Percentiles rank a stretch among this genome's conserved stretches.
These are phyloP conservation scores for Cylindrodendrum hubeiense DNA, from an alignment of 2,329 filamentous ascomycete species.

Conservation along the genomic window DNA sequence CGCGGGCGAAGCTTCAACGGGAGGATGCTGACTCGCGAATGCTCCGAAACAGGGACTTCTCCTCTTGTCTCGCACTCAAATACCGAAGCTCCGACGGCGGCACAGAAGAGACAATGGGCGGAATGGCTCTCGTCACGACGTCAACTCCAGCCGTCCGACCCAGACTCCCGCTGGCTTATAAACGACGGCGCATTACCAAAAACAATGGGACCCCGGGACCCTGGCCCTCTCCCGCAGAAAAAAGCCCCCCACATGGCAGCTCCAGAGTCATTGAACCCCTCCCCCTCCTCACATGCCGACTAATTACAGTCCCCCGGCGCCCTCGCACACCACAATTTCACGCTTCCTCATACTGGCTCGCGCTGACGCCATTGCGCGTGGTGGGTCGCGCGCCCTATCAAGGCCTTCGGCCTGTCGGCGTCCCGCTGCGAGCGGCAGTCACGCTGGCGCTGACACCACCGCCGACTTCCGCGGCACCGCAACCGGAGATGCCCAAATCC, in stretches of 20 bases:
- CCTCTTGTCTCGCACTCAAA: neutral
- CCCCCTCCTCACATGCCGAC: too few relatives aligned
- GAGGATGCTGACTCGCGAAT: neutral
- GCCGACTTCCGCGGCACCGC: constrained; percentile 47
- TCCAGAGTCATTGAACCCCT: constrained; percentile 15
- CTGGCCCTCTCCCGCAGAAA: constrained; percentile 14
- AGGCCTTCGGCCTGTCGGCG: constrained; percentile 42
- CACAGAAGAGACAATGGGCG: constrained; percentile 1
- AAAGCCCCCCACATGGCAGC: constrained; percentile 8
- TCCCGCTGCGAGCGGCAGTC: constrained; percentile 17
- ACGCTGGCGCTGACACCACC: constrained; percentile 32
- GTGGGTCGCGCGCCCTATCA: constrained; percentile 24
- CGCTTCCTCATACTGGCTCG: constrained; percentile 38
- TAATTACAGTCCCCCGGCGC: constrained; percentile 30
- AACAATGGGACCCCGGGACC: constrained; percentile 23
- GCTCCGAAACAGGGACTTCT: neutral
- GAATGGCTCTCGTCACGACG: neutral
- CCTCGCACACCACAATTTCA: constrained; percentile 19
- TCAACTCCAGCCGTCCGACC: neutral
- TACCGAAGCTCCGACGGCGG: neutral
- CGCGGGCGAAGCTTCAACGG: neutral
- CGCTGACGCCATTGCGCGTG: constrained; percentile 52
- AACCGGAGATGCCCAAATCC: constrained; percentile 44
- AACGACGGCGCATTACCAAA: constrained; percentile 30
- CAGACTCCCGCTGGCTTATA: constrained; percentile 23